Percentiles rank a stretch among this genome's conserved stretches.
Conservation (phyloP, 305 asterid genomes). For the Solanum chacoense region DNA sequence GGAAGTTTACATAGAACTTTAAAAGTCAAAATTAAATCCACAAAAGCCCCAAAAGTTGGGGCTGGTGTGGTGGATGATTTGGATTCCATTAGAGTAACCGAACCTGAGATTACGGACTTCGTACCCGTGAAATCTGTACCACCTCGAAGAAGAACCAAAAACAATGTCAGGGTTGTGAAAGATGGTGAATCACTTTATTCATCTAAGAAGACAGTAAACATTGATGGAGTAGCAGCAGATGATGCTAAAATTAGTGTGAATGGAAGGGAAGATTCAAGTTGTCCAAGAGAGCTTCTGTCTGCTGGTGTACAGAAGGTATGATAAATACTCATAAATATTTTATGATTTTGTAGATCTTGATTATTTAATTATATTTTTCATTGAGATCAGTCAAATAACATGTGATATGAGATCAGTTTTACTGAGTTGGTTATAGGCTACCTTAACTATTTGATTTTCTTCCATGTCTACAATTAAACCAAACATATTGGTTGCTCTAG, state of each 20-base stretch:
- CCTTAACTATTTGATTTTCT: background rate
- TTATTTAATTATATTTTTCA: background rate
- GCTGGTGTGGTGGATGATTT: slow-evolving; percentile 35
- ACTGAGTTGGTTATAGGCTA: background rate
- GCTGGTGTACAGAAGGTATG: slow-evolving; percentile 43
- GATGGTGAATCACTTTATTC: slow-evolving; percentile 25
- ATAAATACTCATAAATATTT: background rate
- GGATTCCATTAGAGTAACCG: slow-evolving; percentile 32
- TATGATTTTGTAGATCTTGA: background rate
- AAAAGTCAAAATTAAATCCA: slow-evolving; percentile 38
- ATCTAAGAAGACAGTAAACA: slow-evolving; percentile 22
- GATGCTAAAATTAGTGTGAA: slow-evolving; percentile 20
- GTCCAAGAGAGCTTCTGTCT: slow-evolving; percentile 20
- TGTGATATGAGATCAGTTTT: background rate
- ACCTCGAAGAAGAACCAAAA: slow-evolving; percentile 71
- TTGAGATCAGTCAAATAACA: background rate
- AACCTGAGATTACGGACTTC: slow-evolving; percentile 34
- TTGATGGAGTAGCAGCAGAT: slow-evolving; percentile 13
- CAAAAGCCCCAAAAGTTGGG: slow-evolving; percentile 25
- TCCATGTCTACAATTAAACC: background rate
- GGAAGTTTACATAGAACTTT: slow-evolving; percentile 41
- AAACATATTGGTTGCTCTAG: background rate
- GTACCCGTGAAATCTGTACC: slow-evolving; percentile 70
- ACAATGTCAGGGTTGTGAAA: slow-evolving; percentile 35
- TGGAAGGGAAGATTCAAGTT: slow-evolving; percentile 36